These are phyloP conservation scores for Aegilops bicornis DNA, from an alignment of 176 grass and related monocot species.

Conservation along the genomic window DNA sequence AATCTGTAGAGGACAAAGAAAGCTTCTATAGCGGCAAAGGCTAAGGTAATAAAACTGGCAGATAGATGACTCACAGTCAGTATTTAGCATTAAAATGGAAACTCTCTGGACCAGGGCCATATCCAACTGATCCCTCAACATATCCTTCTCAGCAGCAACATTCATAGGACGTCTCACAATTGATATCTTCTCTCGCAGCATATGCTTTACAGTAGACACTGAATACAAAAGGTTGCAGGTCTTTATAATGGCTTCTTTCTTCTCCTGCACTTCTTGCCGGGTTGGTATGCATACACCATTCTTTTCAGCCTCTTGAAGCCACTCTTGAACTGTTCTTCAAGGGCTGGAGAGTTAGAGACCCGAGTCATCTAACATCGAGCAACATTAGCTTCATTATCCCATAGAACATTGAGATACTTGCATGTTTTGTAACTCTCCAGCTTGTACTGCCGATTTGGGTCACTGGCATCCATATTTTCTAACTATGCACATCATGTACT, in stretches of 20 bases:
- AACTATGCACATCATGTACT: slow-evolving; percentile 84
- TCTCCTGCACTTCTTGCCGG: slow-evolving; percentile 85
- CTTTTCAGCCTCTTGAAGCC: slow-evolving; percentile 74
- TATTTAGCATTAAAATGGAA: too few species aligned
- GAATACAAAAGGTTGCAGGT: too few species aligned
- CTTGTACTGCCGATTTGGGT: slow-evolving; percentile 65
- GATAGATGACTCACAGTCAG: too few species aligned
- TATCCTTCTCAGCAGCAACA: slow-evolving; percentile 92
- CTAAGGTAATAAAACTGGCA: too few species aligned
- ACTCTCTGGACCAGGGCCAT: slow-evolving; percentile 27
- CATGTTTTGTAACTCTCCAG: slow-evolving; percentile 66
- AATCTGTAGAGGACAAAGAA: too few species aligned
- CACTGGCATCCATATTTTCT: slow-evolving; percentile 76
- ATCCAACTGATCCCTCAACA: slow-evolving; percentile 74
- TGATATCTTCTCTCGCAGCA: slow-evolving; percentile 77
- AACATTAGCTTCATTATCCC: slow-evolving; percentile 61
- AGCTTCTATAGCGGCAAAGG: too few species aligned
- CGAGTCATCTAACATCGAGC: slow-evolving; percentile 83
- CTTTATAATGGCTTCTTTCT: slow-evolving; percentile 45
- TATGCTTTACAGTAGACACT: slow-evolving; percentile 51
- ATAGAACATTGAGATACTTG: slow-evolving; percentile 84
- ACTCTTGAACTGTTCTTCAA: slow-evolving; percentile 77
- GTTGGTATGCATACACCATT: slow-evolving; percentile 58
- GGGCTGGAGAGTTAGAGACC: slow-evolving; percentile 67
- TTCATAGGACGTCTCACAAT: slow-evolving; percentile 67